Conservation (phyloP, 140 eudicot genomes). For the Stevia rebaudiana region DNA sequence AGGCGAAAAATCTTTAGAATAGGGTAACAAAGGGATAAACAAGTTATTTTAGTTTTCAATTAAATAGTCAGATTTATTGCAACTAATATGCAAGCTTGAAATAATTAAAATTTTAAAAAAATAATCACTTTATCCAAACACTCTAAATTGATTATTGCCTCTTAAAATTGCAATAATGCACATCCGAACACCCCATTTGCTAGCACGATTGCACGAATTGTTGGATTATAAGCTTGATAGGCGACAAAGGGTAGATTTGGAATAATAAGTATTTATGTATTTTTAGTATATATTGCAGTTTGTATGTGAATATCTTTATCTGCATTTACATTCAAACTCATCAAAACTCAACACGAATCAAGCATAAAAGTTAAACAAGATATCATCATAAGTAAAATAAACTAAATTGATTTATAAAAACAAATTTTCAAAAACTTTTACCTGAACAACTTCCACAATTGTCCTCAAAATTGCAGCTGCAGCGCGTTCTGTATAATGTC, state of each 20-base stretch:
- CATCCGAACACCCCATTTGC: not conserved
- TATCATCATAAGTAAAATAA: not conserved
- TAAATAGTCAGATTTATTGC: not conserved
- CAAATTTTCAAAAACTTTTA: slow-evolving; percentile 12
- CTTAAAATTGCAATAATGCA: not conserved
- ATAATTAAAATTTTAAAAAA: not conserved
- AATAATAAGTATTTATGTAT: too few species aligned
- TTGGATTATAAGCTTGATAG: too few species aligned
- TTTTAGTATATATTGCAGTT: too few species aligned
- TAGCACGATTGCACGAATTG: too few species aligned
- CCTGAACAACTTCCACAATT: slow-evolving; percentile 75
- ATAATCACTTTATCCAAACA: not conserved
- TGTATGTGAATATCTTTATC: too few species aligned
- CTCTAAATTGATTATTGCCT: not conserved
- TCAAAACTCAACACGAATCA: not conserved
- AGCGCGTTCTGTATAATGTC: slow-evolving; percentile 69
- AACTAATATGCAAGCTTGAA: not conserved
- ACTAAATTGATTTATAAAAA: not conserved
- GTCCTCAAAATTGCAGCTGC: slow-evolving; percentile 60
- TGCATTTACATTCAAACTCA: too few species aligned
- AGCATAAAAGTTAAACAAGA: not conserved
- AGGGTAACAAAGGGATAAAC: too few species aligned
- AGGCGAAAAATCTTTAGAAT: not conserved
- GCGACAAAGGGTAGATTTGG: too few species aligned
- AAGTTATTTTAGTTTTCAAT: too few species aligned